phyloP scores from a whole-genome alignment of 148 eudicot genomes.

The Dysphania ambrosioides region DNA sequence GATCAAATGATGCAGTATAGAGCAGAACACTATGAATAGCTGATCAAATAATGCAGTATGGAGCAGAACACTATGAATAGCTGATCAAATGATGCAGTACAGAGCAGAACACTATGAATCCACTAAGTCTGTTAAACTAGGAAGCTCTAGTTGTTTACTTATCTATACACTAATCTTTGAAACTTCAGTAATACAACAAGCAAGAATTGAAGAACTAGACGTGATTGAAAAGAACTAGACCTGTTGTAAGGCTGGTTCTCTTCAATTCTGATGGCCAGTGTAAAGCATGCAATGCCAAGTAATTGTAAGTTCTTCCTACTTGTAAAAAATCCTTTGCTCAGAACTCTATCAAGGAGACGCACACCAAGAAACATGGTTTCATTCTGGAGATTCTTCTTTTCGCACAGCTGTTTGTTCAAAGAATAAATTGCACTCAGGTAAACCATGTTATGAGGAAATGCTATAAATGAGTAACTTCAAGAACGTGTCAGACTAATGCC shows the following conservation, averaged over 20 bases:
- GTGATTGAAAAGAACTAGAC: slow-evolving; percentile 29
- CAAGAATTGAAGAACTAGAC: not conserved
- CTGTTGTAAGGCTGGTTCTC: slow-evolving; percentile 91
- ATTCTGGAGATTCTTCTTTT: slow-evolving; percentile 52
- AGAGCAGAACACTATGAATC: not conserved
- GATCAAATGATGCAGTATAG: not conserved
- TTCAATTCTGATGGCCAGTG: slow-evolving; percentile 88
- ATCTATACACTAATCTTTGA: not conserved
- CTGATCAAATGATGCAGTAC: not conserved
- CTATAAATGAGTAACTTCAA: not conserved
- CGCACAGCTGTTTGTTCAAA: slow-evolving; percentile 50
- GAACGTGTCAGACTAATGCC: not conserved
- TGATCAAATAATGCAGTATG: not conserved
- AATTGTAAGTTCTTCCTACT: slow-evolving; percentile 65
- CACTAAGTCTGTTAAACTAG: not conserved
- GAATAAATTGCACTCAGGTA: not conserved
- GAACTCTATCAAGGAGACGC: slow-evolving; percentile 69
- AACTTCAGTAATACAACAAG: not conserved
- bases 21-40: not conserved
- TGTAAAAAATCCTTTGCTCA: slow-evolving; percentile 79
- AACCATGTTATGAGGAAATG: not conserved
- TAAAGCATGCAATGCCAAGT: slow-evolving; percentile 87
- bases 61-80: not conserved
- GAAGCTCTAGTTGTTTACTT: not conserved
- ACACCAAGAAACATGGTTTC: slow-evolving; percentile 88